Percentiles rank a stretch among this genome's conserved stretches.
Conservation (phyloP, 83 land plant genomes). For the Diphasiastrum complanatum region DNA sequence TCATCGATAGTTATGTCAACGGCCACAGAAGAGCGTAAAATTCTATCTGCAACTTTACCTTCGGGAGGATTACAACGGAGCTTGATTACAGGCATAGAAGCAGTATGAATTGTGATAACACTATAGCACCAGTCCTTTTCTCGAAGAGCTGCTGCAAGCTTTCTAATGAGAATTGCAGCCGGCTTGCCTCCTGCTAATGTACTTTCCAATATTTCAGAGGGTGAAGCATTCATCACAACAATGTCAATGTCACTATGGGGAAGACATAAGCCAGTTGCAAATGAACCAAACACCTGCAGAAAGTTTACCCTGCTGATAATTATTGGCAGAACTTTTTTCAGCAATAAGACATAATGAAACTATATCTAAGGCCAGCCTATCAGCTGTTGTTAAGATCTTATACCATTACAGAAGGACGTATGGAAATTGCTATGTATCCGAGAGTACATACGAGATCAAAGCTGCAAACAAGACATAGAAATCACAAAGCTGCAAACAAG, state of each 20-base stretch:
- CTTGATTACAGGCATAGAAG: slow-evolving; percentile 14
- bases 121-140: neutral
- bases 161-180: neutral
- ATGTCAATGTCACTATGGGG: slow-evolving; percentile 14
- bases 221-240: slow-evolving; percentile 1
- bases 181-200: no score
- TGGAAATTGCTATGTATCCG: no score
- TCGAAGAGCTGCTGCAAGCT: neutral
- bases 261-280: slow-evolving; percentile 14
- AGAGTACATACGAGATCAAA: no score
- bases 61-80: neutral
- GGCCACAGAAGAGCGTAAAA: neutral
- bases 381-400: no score
- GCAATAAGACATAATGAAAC: no score
- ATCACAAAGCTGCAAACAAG: no score
- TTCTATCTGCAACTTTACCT: neutral
- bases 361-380: no score
- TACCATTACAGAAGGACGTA: no score
- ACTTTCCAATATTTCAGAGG: no score
- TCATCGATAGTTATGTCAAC: slow-evolving; percentile 3
- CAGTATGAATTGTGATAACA: neutral
- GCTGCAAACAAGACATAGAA: no score
- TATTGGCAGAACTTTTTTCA: no score
- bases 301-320: no score
- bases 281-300: slow-evolving; percentile 12